Base-by-base conservation (phyloP, 768 basidiomycete species). In the Termitomyces sp. region DNA sequence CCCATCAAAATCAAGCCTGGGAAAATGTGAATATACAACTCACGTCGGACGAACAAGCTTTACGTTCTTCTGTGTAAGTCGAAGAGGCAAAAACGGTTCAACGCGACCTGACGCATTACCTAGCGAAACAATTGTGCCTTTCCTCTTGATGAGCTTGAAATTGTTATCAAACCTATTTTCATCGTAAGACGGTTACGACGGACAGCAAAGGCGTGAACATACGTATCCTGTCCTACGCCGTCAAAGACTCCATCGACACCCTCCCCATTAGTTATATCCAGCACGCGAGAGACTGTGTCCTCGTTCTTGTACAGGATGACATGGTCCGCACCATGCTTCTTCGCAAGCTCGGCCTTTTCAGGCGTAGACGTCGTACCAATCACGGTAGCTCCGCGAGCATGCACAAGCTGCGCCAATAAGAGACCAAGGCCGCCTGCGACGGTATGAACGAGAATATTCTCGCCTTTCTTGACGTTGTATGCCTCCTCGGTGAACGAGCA, bases 191-290 rank as follows among this genome's bases (percentile, higher is more conserved):
- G 16, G 20, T 33, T 9, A n/a, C 18, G 18, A 49, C 18, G n/a
- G 6, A 49, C 20, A 27, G 31, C 9, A 20, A 33, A 33, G 47
- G n/a, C 8, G 24, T 31, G 18, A 22, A 79, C 88, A 59, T 73
- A 95, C 83, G 95, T 97, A 71, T 93, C 89, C 76, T 91, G 95
- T 1, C 96, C 96, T 16, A 99, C 93, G 27, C 96, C 95, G 67
- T 99, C 96, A 67, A 89, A 96, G 4, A 93, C 91, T 15, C 92
- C 91, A 62, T 86, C 79, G 3, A 93, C 91, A 18, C 93, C 91
- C 63, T 86, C 79, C 7, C 90, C 91, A 45, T 83, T 83, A 0
- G 92, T 93, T 57, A 93, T 72, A 65, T 89, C 85, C 58, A 87
- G 68, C 16, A 91, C 89, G 44, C 86, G 80, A 63, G 87, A 68